Evolutionary conservation across 805 yeast species (phyloP).

Genomic region (Clavispora fructus): DNA sequence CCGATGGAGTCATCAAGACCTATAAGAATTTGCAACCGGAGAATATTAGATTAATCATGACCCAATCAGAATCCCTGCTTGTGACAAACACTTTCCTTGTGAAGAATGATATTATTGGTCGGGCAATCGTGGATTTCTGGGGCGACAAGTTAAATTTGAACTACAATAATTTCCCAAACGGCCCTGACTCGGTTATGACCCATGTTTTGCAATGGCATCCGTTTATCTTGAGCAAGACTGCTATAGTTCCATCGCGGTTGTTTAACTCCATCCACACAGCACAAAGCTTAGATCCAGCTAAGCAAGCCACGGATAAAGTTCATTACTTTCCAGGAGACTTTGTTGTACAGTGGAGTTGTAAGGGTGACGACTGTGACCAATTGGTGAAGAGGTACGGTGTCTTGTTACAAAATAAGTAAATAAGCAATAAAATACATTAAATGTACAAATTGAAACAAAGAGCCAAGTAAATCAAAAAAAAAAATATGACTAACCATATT

Average conservation of each 20-base stretch:
- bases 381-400: conserved; percentile 22
- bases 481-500: not conserved
- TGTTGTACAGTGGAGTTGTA: conserved; percentile 59
- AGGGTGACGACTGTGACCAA: conserved; percentile 45
- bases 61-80: conserved; percentile 63
- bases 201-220: conserved; percentile 97
- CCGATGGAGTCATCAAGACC: conserved; percentile 62
- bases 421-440: conserved; percentile 4
- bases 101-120: conserved; percentile 58
- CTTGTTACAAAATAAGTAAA: not conserved
- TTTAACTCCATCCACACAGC: conserved; percentile 26
- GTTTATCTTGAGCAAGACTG: conserved; percentile 62
- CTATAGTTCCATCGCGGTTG: conserved; percentile 54
- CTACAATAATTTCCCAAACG: conserved; percentile 55
- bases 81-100: conserved; percentile 70
- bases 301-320: conserved; percentile 32
- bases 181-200: conserved; percentile 66
- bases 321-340: conserved; percentile 64
- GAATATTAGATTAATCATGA: conserved; percentile 54
- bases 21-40: conserved; percentile 54
- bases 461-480: conserved; percentile 1
- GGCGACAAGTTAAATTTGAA: conserved; percentile 63
- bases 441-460: conserved; percentile 8
- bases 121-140: conserved; percentile 75
- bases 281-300: conserved; percentile 6